Conservation (phyloP, 106 monocot species). For the Alisma plantagoaquatica region DNA sequence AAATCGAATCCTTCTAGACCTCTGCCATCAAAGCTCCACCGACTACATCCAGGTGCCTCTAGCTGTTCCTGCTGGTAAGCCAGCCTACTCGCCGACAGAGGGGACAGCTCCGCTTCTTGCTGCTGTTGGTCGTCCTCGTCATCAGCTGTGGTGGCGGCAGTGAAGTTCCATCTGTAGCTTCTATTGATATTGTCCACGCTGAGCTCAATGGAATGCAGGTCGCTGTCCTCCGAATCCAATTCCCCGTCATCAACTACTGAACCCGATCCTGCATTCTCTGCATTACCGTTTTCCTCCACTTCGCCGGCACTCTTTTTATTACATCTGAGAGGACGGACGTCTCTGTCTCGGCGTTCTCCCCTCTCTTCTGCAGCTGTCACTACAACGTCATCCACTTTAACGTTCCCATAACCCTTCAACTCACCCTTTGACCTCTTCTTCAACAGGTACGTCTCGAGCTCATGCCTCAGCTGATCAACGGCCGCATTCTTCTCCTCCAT, state of each 20-base stretch:
- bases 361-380: no score
- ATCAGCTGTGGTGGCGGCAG: no score
- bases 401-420: no score
- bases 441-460: slow-evolving; percentile 47
- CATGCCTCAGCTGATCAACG: slow-evolving; percentile 53
- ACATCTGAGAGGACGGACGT: no score
- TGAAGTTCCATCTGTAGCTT: slow-evolving; percentile 40
- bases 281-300: neutral
- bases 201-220: slow-evolving; percentile 71
- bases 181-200: slow-evolving; percentile 40
- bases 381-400: no score
- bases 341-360: neutral
- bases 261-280: neutral
- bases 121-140: no score
- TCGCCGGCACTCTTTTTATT: no score
- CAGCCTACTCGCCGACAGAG: neutral
- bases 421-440: slow-evolving; percentile 18
- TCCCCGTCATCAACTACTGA: slow-evolving; percentile 7
- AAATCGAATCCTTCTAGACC: neutral
- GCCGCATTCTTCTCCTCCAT: slow-evolving; percentile 79
- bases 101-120: neutral
- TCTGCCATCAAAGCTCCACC: neutral
- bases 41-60: neutral
- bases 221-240: slow-evolving; percentile 35
- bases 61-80: neutral